Base-by-base conservation (phyloP, 2,329 filamentous ascomycete genomes). In the Gliomastix tumulicola region DNA sequence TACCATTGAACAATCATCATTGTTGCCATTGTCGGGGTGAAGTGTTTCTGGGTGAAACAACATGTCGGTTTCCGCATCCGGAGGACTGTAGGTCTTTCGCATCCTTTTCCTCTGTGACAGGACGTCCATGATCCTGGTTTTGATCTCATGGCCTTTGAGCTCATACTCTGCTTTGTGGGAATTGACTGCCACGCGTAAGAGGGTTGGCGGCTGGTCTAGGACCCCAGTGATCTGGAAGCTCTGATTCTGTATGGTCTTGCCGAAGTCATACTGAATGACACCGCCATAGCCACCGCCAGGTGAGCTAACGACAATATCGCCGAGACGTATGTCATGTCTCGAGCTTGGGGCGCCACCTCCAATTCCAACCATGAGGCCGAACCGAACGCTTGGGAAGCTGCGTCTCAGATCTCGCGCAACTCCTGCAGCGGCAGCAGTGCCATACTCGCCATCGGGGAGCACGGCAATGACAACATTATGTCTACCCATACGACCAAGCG, bases 331-430 rank as follows among this genome's bases (percentile, higher is more conserved):
- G 19, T 53, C 37, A 9, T 45, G 33, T 7, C 6, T 3, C 32
- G 37, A 3, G 33, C 36, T 64, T 45, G 57, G 59, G 1, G 49
- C 54, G 7, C 57, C 57, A 13, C 55, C 57, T 2, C 49, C 58
- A 5, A 59, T 52, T n/a, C 57, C 57, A 2, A 61, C 56, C 41
- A 62, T 46, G 4, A 60, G 34, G 3, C 50, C 49, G 5, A 59
- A 40, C 8, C 47, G 36, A 6, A 63, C 23, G 7, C 51, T 47
- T 1, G 49, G 49, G 23, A 57, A 61, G 36, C 46, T 21, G 15
- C 31, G 13, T 34, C 9, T 18, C 21, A 34, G 19, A 10, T 18
- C 20, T 18, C 16, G 15, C 10, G 10, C 30, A 7, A 18, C 17
- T 9, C 18, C 30, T 18, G 12, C 7, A 17, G 3, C 30, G 18